Evolutionary conservation across 2,329 filamentous ascomycete species (phyloP), one percentile per base, ranked within the genome.

Genomic region (Harringtonia aguacate): DNA sequence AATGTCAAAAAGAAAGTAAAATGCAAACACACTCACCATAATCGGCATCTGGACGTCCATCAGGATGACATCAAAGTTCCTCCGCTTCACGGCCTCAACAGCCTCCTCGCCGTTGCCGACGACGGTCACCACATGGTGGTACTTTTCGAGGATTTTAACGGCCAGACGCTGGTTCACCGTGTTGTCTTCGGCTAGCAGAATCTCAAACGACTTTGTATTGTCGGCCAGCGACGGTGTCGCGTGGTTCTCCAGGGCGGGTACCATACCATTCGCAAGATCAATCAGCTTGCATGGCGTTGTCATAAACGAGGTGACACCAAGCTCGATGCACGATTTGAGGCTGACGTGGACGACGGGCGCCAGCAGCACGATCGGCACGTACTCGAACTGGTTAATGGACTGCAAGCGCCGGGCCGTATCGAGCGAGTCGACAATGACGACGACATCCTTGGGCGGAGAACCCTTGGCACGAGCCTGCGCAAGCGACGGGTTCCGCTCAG

Each of bases 31-130:
- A 48, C 78, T 68, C 66, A 85, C 81, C 89, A 97, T 97, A 56
- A 97, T 85, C n/a, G 92, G 92, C 92, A 98, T 98, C 61, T 97
- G 92, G 17, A 98, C 92, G 59, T 98, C 92, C 92, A 98, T 98
- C 39, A 98, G 74, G 51, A 98, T 92, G 49, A 95, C 86, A 61
- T 98, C 92, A 61, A 94, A 98, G 59, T 86, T 84, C 66, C 84
- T 90, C 60, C 82, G 79, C 71, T 94, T 89, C 54, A 95, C 81
- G n/a, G 85, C 81, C 58, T 95, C 85, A 14, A 97, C 80, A 2
- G 92, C 92, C 58, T 97, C 90, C 51, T 89, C 75, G 48, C 92
- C 92, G 59, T 98, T 98, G 55, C 89, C 87, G 36, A 95, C 92
- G 21, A 98, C 92, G 1, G 85, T 90, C 21, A 94, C 86, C 22